Base-by-base conservation (phyloP, 2,329 filamentous ascomycete genomes). In the Colletotrichum gloeosporioides region DNA sequence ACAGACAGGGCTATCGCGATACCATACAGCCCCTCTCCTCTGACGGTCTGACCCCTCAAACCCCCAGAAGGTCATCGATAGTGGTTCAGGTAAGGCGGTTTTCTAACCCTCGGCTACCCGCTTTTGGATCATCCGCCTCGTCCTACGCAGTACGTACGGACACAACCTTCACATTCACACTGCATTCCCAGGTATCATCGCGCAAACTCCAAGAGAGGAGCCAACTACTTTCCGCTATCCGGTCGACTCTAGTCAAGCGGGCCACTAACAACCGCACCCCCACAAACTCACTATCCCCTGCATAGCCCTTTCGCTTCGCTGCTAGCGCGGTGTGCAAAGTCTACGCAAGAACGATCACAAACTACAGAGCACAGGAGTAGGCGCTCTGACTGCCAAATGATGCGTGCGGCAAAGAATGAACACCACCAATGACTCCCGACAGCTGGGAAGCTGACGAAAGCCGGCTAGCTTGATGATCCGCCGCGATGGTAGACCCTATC, bases 171-270 rank as follows among this genome's bases (percentile, higher is more conserved):
- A 22, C 29, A 25, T 61, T 34, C 12, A 32, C 36, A 29, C 44
- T 44, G 32, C 72, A 59, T 39, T 73, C 34, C 36, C 65, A 53
- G 29, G 75, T 75, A 77, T 71, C 75, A 77, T 77, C 53, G 75
- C 44, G 63, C 61, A 27, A 74, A 62, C 55, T 57, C 71, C 44
- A 66, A 22, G 36, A 57, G 61, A 57, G 57, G 55, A 44, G 22
- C 67, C 61, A 62, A 63, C 75, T 75, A 49, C 75, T 63, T 75
- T 71, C 75, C 75, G 75, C 72, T 67, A 68, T 70, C 75, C 72
- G 67, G 31, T 36, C 32, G 49, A 44, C 55, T 66, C 62, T 63
- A 22, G 39, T 69, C 69, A 36, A 57, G 44, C 57, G 71, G 74
- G 44, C 57, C 65, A 68, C 55, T 44, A 65, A 71, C 32, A 25